phyloP scores from a whole-genome alignment of 805 yeast species.

The Yamadazyma takamatsuzukensis region DNA sequence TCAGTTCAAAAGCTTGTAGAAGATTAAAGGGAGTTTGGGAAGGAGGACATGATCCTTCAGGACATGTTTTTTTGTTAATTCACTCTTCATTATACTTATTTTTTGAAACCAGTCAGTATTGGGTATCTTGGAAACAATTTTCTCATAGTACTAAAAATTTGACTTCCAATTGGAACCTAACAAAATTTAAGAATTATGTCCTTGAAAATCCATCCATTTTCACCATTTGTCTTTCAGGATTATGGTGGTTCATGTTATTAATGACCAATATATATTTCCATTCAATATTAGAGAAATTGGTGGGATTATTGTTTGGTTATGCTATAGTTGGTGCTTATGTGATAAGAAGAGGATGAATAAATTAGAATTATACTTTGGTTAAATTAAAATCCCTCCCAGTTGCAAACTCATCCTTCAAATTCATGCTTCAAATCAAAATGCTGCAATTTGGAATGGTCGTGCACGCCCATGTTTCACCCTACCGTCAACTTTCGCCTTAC shows the following conservation, averaged over 20 bases:
- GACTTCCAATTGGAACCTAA: not conserved
- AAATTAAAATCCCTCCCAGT: too few relatives aligned
- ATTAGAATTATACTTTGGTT: not conserved
- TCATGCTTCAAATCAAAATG: too few relatives aligned
- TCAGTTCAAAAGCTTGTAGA: conserved; percentile 35
- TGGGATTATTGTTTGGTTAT: conserved; percentile 66
- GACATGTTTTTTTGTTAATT: conserved; percentile 79
- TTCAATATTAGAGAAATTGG: conserved; percentile 66
- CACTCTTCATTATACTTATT: conserved; percentile 63
- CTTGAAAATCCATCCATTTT: conserved; percentile 23
- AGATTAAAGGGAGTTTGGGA: conserved; percentile 52
- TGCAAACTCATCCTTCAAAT: too few relatives aligned
- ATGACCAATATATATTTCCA: conserved; percentile 87
- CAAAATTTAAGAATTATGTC: conserved; percentile 9
- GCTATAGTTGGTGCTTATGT: conserved; percentile 23
- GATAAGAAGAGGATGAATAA: not conserved
- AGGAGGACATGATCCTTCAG: conserved; percentile 98
- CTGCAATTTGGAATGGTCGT: too few relatives aligned
- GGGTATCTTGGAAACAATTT: conserved; percentile 22
- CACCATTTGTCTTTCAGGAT: conserved; percentile 21
- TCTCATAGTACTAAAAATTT: not conserved
- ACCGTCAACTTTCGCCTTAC: too few relatives aligned
- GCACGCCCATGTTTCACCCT: too few relatives aligned
- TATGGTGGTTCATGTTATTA: conserved; percentile 87
- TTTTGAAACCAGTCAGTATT: conserved; percentile 52